These are phyloP conservation scores for Musa schizocarpa DNA, from an alignment of 176 grass and related monocot genomes.

Conservation along the genomic window DNA sequence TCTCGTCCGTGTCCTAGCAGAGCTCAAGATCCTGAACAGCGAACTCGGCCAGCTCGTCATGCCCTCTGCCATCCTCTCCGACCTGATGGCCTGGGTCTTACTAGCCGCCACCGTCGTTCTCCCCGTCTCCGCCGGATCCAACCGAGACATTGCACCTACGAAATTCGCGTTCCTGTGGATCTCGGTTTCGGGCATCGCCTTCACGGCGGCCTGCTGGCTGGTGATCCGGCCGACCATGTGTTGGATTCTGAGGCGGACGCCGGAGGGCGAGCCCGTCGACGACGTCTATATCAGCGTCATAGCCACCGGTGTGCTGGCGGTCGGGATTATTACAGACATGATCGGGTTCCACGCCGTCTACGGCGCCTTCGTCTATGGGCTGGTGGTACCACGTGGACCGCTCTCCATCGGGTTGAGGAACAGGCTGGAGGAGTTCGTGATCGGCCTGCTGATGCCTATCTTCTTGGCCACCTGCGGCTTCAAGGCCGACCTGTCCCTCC, in stretches of 20 bases:
- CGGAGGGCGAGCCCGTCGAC: slow-evolving; percentile 21
- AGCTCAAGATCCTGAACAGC: slow-evolving; percentile 4
- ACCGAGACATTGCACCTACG: neutral
- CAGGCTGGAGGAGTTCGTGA: slow-evolving; percentile 24
- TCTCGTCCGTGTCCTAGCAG: neutral
- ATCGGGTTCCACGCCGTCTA: slow-evolving; percentile 28
- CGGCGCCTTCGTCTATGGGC: slow-evolving; percentile 27
- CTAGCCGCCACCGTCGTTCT: neutral
- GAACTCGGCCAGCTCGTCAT: neutral
- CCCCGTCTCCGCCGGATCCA: neutral
- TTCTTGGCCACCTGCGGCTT: slow-evolving; percentile 25
- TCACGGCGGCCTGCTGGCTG: neutral
- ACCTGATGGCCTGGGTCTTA: neutral
- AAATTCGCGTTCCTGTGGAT: neutral
- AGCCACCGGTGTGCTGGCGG: slow-evolving; percentile 1
- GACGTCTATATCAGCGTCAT: slow-evolving; percentile 8
- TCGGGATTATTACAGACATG: slow-evolving; percentile 1
- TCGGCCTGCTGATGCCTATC: slow-evolving; percentile 11
- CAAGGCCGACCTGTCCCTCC: slow-evolving; percentile 7
- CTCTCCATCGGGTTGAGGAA: slow-evolving; percentile 8
- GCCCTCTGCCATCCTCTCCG: neutral
- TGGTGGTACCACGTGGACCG: slow-evolving; percentile 21
- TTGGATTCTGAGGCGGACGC: slow-evolving; percentile 5
- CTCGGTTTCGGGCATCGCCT: neutral
- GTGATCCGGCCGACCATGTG: slow-evolving; percentile 24